These are phyloP conservation scores for Coccomyxa subellipsoidea DNA, from an alignment of 163 green algal species.

Conservation along the genomic window DNA sequence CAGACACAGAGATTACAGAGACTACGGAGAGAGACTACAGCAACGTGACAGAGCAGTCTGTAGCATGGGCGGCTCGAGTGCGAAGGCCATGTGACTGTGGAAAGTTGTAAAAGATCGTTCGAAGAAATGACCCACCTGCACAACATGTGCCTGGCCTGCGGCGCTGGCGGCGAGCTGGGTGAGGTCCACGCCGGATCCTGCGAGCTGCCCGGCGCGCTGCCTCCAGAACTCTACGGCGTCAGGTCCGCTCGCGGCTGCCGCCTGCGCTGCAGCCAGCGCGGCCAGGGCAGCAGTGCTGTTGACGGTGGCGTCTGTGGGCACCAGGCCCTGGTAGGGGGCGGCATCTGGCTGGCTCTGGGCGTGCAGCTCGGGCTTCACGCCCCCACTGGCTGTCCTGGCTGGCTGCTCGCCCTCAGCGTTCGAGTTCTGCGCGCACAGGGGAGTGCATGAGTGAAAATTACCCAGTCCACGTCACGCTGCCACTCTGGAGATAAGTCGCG, in stretches of 20 bases:
- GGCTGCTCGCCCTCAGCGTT: not conserved
- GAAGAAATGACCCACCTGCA: not conserved
- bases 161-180: not conserved
- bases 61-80: no score
- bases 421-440: not conserved
- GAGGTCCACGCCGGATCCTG: not conserved
- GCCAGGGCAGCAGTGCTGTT: not conserved
- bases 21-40: no score
- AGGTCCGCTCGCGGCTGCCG: not conserved
- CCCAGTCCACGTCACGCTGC: not conserved
- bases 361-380: not conserved
- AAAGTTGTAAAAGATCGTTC: no score
- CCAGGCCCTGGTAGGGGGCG: not conserved
- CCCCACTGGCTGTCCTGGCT: not conserved
- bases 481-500: constrained; percentile 7
- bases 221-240: not conserved
- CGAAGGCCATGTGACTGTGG: no score
- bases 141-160: not conserved
- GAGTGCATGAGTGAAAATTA: not conserved
- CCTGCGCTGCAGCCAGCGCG: not conserved
- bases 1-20: no score
- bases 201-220: not conserved
- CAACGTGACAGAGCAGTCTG: no score
- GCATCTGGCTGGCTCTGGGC: not conserved
- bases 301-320: not conserved